A percentile compares a stretch with the other conserved stretches of the same genome.
phyloP scores from a whole-genome alignment of 2,329 filamentous ascomycete species.

The Beauveria varroae region DNA sequence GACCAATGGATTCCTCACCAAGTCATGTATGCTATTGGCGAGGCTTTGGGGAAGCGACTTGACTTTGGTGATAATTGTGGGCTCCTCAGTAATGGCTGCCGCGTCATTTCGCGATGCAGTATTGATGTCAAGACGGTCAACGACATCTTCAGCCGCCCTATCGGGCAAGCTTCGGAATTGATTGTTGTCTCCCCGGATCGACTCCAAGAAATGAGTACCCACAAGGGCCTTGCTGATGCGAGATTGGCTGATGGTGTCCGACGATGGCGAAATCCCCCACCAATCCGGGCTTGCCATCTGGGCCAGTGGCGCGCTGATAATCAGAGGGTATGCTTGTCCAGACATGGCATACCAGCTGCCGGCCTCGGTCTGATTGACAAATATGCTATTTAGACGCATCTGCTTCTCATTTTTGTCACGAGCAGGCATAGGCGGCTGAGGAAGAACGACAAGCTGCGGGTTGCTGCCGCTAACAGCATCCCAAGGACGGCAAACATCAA shows the following conservation, averaged over 20 bases:
- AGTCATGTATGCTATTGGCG: conserved; percentile 42
- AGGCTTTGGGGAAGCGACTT: conserved; percentile 44
- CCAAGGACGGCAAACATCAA: conserved; percentile 74
- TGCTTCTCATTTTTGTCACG: conserved; percentile 41
- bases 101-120: conserved; percentile 8
- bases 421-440: conserved; percentile 67
- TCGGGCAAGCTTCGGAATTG: conserved; percentile 32
- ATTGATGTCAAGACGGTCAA: conserved; percentile 25
- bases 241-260: conserved; percentile 30
- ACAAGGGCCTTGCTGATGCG: conserved; percentile 56
- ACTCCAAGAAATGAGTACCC: conserved; percentile 61
- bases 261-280: conserved; percentile 31
- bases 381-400: conserved; percentile 59
- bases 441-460: conserved; percentile 72
- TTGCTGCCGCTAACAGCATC: conserved; percentile 56
- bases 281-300: conserved; percentile 39
- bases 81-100: conserved; percentile 25
- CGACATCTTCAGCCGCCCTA: conserved; percentile 21
- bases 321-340: conserved; percentile 75
- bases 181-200: conserved; percentile 20
- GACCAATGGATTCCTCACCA: conserved; percentile 48
- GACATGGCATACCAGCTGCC: conserved; percentile 95
- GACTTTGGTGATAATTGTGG: conserved; percentile 42
- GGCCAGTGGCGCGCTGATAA: conserved; percentile 57
- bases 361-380: conserved; percentile 77